Percentiles rank a stretch among this genome's conserved stretches.
phyloP scores from a whole-genome alignment of 2,329 filamentous ascomycete genomes.

The Fusarium newnesense region DNA sequence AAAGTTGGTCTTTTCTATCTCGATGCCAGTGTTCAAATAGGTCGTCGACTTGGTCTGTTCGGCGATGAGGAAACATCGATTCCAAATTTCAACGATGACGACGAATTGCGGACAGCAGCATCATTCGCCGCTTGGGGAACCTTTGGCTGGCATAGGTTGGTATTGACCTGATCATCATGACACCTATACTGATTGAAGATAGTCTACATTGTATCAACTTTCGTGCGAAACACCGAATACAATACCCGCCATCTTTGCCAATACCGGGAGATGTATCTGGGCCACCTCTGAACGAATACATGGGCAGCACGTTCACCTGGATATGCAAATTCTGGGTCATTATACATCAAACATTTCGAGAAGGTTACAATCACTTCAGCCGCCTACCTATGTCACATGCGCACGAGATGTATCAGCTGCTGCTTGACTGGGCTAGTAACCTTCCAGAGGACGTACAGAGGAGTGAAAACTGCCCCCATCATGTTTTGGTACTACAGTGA shows the following conservation, averaged over 20 bases:
- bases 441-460: slow-evolving; percentile 3
- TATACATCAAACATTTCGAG: neutral
- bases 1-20: neutral
- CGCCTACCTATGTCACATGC: slow-evolving; percentile 1
- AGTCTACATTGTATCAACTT: slow-evolving; percentile 9
- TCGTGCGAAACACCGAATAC: neutral
- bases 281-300: neutral
- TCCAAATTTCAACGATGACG: neutral
- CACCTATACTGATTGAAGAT: accelerated
- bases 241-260: neutral
- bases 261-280: slow-evolving; percentile 11
- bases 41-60: neutral
- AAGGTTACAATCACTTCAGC: neutral
- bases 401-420: neutral
- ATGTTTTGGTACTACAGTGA: slow-evolving; percentile 18
- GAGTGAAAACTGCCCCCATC: neutral
- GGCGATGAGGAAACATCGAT: neutral
- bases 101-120: neutral
- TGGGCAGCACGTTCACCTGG: slow-evolving; percentile 17
- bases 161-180: accelerated
- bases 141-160: slow-evolving; percentile 21
- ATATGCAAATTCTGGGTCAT: slow-evolving; percentile 15
- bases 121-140: slow-evolving; percentile 11
- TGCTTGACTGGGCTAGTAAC: neutral
- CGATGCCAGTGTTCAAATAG: slow-evolving; percentile 3